These are phyloP conservation scores for Globisporangium cystogenes DNA, from an alignment of 352 stramenopile genomes.

Conservation along the genomic window DNA sequence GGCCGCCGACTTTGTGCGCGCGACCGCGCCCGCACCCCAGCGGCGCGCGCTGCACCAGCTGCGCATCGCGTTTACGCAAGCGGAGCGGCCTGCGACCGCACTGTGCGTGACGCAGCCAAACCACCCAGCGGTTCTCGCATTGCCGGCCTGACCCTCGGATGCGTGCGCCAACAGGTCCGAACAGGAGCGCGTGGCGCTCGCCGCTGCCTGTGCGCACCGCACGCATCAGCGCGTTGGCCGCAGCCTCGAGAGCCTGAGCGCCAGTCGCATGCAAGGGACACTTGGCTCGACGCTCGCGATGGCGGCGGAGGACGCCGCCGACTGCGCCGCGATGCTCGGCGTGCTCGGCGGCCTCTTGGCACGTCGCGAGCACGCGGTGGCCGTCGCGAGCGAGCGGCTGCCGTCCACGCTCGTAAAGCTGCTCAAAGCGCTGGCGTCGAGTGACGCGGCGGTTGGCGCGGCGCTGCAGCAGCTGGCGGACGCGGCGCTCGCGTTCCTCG, in stretches of 20 bases:
- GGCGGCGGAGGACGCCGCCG: background rate
- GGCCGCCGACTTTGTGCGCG: background rate
- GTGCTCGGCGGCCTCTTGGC: constrained; percentile 23
- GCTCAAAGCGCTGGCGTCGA: constrained; percentile 26
- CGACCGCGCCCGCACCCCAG: background rate
- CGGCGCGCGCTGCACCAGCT: constrained; percentile 6
- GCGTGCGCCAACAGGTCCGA: constrained; percentile 4
- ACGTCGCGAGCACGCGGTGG: constrained; percentile 17
- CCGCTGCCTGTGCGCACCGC: constrained; percentile 29
- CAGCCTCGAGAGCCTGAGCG: constrained; percentile 32
- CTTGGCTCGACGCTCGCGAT: constrained; percentile 1
- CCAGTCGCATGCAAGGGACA: constrained; percentile 15
- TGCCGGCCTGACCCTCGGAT: too few species aligned
- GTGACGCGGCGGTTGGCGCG: background rate
- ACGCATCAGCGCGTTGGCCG: constrained; percentile 25
- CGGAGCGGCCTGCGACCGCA: constrained; percentile 1
- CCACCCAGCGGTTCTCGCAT: background rate
- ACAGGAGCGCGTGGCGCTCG: constrained; percentile 11
- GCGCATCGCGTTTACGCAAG: constrained; percentile 3
- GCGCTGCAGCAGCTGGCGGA: constrained; percentile 11
- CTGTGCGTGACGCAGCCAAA: background rate
- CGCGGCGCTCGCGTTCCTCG: constrained; percentile 24
- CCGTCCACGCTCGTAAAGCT: constrained; percentile 51
- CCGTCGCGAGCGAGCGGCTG: constrained; percentile 43
- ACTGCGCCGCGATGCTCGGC: constrained; percentile 16